Evolutionary conservation across 116 monocot species (phyloP).

Genomic region (Posidonia oceanica): DNA sequence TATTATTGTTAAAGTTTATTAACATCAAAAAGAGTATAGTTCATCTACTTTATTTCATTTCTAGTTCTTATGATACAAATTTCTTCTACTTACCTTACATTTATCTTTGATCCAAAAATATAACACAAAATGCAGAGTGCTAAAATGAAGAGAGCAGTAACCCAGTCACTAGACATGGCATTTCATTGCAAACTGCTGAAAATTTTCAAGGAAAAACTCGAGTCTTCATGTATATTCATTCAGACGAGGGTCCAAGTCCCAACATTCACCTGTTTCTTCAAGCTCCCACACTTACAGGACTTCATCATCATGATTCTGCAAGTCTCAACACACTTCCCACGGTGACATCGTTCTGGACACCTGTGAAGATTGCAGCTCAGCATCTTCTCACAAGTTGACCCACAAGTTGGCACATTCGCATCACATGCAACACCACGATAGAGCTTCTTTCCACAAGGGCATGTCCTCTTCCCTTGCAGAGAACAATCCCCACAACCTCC

Average conservation of each 20-base stretch:
- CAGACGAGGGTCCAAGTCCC: too few species aligned
- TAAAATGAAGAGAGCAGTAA: too few species aligned
- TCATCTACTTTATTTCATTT: too few species aligned
- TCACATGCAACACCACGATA: conserved; percentile 53
- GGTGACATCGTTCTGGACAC: conserved; percentile 85
- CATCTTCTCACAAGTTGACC: conserved; percentile 72
- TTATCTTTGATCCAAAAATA: too few species aligned
- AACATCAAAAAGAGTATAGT: too few species aligned
- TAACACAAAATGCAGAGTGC: too few species aligned
- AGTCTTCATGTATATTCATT: too few species aligned
- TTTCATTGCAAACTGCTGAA: neutral
- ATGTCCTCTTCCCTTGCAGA: conserved; percentile 62
- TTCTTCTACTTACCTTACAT: too few species aligned
- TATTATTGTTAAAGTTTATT: too few species aligned
- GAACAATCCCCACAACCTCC: conserved; percentile 74
- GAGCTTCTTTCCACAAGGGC: conserved; percentile 85
- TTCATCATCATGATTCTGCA: conserved; percentile 59
- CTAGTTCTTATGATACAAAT: too few species aligned
- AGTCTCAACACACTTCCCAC: conserved; percentile 62
- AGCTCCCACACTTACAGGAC: conserved; percentile 71
- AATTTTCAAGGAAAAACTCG: too few species aligned
- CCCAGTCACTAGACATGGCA: neutral
- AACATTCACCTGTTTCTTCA: conserved; percentile 76
- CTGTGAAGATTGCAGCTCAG: conserved; percentile 53
- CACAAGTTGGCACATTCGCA: conserved; percentile 54